Evolutionary conservation across 129 eudicot species (phyloP).

Genomic region (sunflower (Helianthus annuus)): HanXRQr2.0-SUNRISE NC_035440.2:27013491-27013990

Average conservation of each 20-base stretch:
- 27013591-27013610: too few species aligned
- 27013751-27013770: neutral
- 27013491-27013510: too few species aligned
- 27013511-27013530: too few species aligned
- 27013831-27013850: neutral
- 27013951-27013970: conserved; percentile 45
- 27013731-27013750: conserved; percentile 28
- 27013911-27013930: conserved; percentile 10
- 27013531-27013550: too few species aligned
- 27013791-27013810: neutral
- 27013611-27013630: conserved; percentile 26
- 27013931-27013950: conserved; percentile 53
- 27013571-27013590: too few species aligned
- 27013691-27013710: conserved; percentile 36
- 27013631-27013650: conserved; percentile 36
- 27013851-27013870: neutral
- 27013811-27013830: neutral
- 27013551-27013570: too few species aligned
- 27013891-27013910: neutral
- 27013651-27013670: conserved; percentile 31
- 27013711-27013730: conserved; percentile 40
- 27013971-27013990: neutral
- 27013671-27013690: conserved; percentile 35
- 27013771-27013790: too few species aligned
- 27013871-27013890: conserved; percentile 51